Evolutionary conservation across 2,329 filamentous ascomycete genomes (phyloP).

Genomic region (Aspergillus caelatus): DNA sequence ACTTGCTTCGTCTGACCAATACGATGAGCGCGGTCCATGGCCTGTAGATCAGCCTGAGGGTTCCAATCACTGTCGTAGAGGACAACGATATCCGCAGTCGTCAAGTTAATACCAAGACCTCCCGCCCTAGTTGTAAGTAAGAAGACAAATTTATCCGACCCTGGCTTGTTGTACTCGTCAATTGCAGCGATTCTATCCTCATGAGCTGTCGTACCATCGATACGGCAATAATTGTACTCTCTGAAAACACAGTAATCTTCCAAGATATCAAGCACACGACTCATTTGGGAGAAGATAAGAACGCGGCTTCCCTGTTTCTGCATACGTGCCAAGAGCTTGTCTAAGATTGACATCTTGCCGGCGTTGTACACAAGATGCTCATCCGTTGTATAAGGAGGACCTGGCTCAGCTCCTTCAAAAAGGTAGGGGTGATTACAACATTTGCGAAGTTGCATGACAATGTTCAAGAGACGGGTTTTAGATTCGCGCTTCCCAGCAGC

Average conservation of each 20-base stretch:
- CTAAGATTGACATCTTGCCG: slow-evolving; percentile 96
- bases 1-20: slow-evolving; percentile 99
- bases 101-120: slow-evolving; percentile 95
- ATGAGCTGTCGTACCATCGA: slow-evolving; percentile 94
- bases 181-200: slow-evolving; percentile 97
- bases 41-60: slow-evolving; percentile 95
- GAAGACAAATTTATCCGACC: slow-evolving; percentile 95
- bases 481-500: slow-evolving; percentile 95
- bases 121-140: slow-evolving; percentile 92
- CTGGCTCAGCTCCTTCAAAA: slow-evolving; percentile 95
- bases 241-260: slow-evolving; percentile 98
- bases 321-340: slow-evolving; percentile 84
- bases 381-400: slow-evolving; percentile 96
- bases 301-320: slow-evolving; percentile 86
- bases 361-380: slow-evolving; percentile 93
- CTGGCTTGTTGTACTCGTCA: slow-evolving; percentile 96
- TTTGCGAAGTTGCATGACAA: slow-evolving; percentile 98
- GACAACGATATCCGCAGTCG: slow-evolving; percentile 90
- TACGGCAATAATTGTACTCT: slow-evolving; percentile 93
- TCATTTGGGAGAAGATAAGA: slow-evolving; percentile 99
- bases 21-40: slow-evolving; percentile 97
- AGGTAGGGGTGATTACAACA: slow-evolving; percentile 99
- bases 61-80: slow-evolving; percentile 99
- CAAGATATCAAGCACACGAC: slow-evolving; percentile 90
- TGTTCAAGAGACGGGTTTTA: slow-evolving; percentile 94